Evolutionary conservation across 768 basidiomycete species (phyloP).

Genomic region (Cubamyces lactineus): DNA sequence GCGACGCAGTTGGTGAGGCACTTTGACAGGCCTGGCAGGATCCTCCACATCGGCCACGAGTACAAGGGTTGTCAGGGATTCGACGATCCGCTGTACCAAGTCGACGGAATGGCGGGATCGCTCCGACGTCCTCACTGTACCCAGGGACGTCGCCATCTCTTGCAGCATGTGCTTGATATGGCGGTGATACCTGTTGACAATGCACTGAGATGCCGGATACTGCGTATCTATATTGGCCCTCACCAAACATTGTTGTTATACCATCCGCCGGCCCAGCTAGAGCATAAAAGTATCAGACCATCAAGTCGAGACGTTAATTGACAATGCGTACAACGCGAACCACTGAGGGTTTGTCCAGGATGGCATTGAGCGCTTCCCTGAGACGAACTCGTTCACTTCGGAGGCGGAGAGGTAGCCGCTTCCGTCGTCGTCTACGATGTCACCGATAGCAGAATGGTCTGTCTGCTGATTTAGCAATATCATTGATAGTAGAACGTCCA

Average conservation of each 20-base stretch:
- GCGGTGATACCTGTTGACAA: slow-evolving; percentile 3
- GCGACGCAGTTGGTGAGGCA: slow-evolving; percentile 2
- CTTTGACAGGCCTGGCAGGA: neutral
- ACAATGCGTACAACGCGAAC: slow-evolving; percentile 18
- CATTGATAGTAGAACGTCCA: no score
- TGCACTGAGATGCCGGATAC: neutral
- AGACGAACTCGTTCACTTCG: slow-evolving; percentile 18
- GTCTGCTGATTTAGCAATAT: neutral
- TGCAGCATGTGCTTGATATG: neutral
- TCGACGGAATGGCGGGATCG: neutral
- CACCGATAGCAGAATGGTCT: slow-evolving; percentile 22
- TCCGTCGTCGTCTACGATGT: slow-evolving; percentile 17
- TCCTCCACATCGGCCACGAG: slow-evolving; percentile 11
- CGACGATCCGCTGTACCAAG: neutral
- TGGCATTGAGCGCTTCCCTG: neutral
- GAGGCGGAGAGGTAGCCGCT: slow-evolving; percentile 17
- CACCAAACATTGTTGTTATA: slow-evolving; percentile 19
- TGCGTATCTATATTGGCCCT: neutral
- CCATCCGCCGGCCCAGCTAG: slow-evolving; percentile 21
- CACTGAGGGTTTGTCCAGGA: slow-evolving; percentile 15
- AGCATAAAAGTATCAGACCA: neutral
- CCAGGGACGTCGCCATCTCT: neutral
- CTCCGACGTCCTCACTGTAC: neutral
- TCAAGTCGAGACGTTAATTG: neutral
- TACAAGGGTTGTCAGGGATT: slow-evolving; percentile 1